phyloP scores from a whole-genome alignment of 441 rosid species.

The Pelargonium myrrhifolium region DNA sequence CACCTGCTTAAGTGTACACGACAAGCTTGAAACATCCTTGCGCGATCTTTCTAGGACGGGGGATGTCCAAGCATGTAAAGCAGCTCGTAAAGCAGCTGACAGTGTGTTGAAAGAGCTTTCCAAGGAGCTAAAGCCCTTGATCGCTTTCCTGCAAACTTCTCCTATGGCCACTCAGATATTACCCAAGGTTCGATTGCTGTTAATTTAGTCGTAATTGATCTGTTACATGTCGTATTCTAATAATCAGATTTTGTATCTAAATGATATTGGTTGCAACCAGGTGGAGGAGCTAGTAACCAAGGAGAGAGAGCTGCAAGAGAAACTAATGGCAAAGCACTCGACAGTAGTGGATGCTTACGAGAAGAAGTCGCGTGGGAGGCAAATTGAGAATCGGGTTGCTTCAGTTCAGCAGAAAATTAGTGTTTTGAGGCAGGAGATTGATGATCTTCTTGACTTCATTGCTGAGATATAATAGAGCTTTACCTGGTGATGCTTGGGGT shows the following conservation, averaged over 20 bases:
- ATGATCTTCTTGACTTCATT: conserved; percentile 67
- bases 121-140: conserved; percentile 59
- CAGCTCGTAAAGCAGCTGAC: conserved; percentile 76
- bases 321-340: conserved; percentile 67
- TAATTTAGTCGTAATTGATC: background rate
- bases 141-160: conserved; percentile 60
- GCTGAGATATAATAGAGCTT: conserved; percentile 39
- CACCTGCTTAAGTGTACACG: conserved; percentile 57
- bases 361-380: conserved; percentile 57
- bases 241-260: background rate
- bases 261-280: conserved; percentile 25
- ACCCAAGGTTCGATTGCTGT: conserved; percentile 53
- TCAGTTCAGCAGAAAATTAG: conserved; percentile 57
- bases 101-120: conserved; percentile 62
- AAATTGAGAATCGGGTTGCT: conserved; percentile 69
- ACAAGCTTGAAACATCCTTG: conserved; percentile 79
- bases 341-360: conserved; percentile 66
- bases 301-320: conserved; percentile 84
- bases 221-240: background rate
- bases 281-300: conserved; percentile 72
- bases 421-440: conserved; percentile 70
- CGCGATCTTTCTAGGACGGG: conserved; percentile 88
- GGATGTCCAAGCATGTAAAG: conserved; percentile 86
- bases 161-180: conserved; percentile 59
- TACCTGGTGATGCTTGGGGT: too few relatives aligned